These are phyloP conservation scores for Fusarium sp. DNA, from an alignment of 2,329 filamentous ascomycete species.

Conservation along the genomic window DNA sequence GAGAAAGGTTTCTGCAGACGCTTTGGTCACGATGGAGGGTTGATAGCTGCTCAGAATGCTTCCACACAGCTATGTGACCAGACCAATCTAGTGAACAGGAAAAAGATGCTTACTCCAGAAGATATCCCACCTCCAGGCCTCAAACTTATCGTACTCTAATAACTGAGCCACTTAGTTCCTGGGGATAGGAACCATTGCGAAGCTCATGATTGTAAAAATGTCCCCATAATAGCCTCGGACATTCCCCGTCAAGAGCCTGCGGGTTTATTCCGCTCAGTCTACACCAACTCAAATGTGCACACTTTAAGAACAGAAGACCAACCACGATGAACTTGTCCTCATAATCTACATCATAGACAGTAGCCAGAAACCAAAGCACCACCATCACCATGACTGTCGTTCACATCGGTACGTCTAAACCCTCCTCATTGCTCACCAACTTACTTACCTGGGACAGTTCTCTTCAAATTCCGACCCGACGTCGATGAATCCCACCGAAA, in stretches of 20 bases:
- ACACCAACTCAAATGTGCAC: neutral
- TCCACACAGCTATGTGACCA: neutral
- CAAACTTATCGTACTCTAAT: no score
- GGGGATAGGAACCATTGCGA: neutral
- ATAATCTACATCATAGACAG: neutral
- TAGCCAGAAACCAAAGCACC: neutral
- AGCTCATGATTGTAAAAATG: neutral
- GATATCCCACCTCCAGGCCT: no score
- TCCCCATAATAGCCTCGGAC: neutral
- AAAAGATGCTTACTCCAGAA: neutral
- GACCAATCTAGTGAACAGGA: no score
- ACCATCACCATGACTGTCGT: slow-evolving; percentile 48
- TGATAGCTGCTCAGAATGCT: neutral
- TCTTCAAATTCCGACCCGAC: slow-evolving; percentile 62
- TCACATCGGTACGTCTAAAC: slow-evolving; percentile 48
- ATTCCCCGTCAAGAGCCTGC: neutral
- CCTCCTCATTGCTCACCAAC: neutral
- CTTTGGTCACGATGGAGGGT: slow-evolving; percentile 20
- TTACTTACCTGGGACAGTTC: slow-evolving; percentile 48
- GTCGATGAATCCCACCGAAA: slow-evolving; percentile 57
- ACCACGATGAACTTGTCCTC: neutral
- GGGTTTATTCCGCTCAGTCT: neutral
- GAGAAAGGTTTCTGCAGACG: slow-evolving; percentile 53
- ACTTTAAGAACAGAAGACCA: neutral
- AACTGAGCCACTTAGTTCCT: no score